Percentiles rank a stretch among this genome's conserved stretches.
phyloP scores from a whole-genome alignment of 176 grass and related monocot genomes.

The Calamus simplicifolius region DNA sequence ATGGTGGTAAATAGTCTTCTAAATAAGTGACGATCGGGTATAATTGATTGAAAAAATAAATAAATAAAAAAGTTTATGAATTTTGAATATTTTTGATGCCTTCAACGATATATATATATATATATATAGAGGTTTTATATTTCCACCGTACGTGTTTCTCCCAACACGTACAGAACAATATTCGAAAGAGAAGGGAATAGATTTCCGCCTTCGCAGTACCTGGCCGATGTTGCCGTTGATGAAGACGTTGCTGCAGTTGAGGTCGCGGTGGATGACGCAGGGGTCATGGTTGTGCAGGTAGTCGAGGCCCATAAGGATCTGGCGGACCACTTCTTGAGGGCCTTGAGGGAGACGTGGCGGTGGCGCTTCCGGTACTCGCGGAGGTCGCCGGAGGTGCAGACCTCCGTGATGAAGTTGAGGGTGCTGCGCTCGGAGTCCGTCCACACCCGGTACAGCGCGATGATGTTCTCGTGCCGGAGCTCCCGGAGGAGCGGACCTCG shows the following conservation, averaged over 20 bases:
- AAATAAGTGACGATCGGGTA: no score
- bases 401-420: constrained; percentile 98
- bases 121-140: no score
- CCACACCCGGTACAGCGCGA: constrained; percentile 75
- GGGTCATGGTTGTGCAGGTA: constrained; percentile 83
- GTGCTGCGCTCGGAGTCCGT: constrained; percentile 44
- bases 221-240: constrained; percentile 96
- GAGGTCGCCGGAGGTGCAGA: constrained; percentile 83
- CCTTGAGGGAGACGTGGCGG: constrained; percentile 82
- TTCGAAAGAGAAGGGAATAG: no score
- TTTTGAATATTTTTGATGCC: no score
- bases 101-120: no score
- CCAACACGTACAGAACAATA: no score
- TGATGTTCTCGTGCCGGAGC: constrained; percentile 79
- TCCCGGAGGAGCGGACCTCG: constrained; percentile 77
- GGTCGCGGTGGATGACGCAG: constrained; percentile 95
- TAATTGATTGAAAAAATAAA: no score
- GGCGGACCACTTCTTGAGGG: constrained; percentile 90
- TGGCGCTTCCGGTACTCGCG: constrained; percentile 71
- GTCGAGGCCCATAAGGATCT: constrained; percentile 73
- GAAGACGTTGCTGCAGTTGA: constrained; percentile 98
- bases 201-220: constrained; percentile 29
- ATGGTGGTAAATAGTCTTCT: no score
- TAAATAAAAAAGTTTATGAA: no score
- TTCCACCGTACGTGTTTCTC: no score